Evolutionary conservation across 257 asterid genomes (phyloP).

Genomic region (Nicotiana otophora): DNA sequence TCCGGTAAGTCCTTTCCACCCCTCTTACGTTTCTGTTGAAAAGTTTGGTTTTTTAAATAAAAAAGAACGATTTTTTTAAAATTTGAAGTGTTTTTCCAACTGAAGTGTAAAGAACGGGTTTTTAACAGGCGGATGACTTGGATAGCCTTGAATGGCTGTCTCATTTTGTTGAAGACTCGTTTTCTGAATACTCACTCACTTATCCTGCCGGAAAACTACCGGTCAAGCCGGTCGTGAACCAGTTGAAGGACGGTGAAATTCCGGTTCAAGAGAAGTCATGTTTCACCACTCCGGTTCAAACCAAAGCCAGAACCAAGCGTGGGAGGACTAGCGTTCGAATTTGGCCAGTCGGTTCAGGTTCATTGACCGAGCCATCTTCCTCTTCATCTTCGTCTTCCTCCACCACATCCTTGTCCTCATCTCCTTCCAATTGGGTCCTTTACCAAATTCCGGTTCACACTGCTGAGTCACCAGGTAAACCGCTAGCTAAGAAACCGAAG

Average conservation of each 20-base stretch:
- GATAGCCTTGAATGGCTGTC: conserved; percentile 89
- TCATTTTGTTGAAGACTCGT: conserved; percentile 83
- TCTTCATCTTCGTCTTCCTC: conserved; percentile 54
- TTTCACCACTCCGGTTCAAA: conserved; percentile 48
- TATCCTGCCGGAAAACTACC: conserved; percentile 22
- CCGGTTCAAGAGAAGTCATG: conserved; percentile 10
- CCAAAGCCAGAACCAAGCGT: conserved; percentile 80
- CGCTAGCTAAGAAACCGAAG: conserved; percentile 34
- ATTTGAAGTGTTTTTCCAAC: too few relatives aligned
- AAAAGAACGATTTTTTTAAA: neutral
- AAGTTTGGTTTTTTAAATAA: neutral
- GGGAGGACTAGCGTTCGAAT: conserved; percentile 49
- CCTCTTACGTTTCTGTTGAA: neutral
- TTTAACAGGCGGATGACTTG: conserved; percentile 64
- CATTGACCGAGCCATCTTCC: conserved; percentile 41
- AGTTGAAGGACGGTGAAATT: neutral
- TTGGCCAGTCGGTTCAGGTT: conserved; percentile 57
- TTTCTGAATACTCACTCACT: conserved; percentile 43
- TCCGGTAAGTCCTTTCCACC: conserved; percentile 36
- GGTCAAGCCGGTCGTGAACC: neutral
- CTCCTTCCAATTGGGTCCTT: conserved; percentile 16
- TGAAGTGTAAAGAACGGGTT: neutral
- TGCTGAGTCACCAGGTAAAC: conserved; percentile 33
- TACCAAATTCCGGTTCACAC: conserved; percentile 32
- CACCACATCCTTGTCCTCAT: conserved; percentile 47